Conservation (phyloP, 257 asterid species). For the Solanum ahanhuiri region DNA sequence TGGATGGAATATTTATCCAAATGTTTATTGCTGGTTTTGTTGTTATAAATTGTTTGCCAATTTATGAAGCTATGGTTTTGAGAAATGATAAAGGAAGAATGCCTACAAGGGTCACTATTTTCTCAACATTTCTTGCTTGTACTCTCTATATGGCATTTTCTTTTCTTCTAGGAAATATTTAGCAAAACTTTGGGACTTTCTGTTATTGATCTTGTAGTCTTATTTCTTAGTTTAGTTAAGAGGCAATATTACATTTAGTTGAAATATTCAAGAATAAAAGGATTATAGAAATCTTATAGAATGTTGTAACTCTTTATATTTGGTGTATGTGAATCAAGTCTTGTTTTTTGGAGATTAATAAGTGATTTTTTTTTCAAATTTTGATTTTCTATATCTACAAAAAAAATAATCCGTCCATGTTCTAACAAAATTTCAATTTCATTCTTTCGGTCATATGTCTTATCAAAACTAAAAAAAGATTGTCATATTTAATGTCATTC, state of each 20-base stretch:
- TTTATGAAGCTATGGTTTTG: slow-evolving; percentile 61
- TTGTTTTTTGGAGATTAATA: neutral
- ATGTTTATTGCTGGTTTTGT: slow-evolving; percentile 41
- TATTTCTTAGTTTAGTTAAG: neutral
- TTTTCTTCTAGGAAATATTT: neutral
- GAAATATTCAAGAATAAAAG: neutral
- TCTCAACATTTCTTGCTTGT: slow-evolving; percentile 27
- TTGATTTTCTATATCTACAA: neutral
- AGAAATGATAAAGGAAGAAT: slow-evolving; percentile 52
- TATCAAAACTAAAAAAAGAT: too few relatives aligned
- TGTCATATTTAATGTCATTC: neutral
- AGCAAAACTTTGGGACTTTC: neutral
- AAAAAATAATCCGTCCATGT: neutral
- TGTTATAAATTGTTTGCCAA: slow-evolving; percentile 41
- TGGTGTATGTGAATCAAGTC: neutral
- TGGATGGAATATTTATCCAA: slow-evolving; percentile 22
- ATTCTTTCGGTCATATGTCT: neutral
- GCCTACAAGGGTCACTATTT: slow-evolving; percentile 34
- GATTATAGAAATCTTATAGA: neutral
- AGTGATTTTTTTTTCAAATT: neutral
- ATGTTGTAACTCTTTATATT: neutral
- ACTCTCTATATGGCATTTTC: slow-evolving; percentile 9
- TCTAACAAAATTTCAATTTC: neutral
- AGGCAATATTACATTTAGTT: neutral
- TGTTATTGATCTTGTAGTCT: neutral